Evolutionary conservation across 306 rosid species (phyloP), one percentile per base, ranked within the genome.

Genomic region (Trifolium dubium): DNA sequence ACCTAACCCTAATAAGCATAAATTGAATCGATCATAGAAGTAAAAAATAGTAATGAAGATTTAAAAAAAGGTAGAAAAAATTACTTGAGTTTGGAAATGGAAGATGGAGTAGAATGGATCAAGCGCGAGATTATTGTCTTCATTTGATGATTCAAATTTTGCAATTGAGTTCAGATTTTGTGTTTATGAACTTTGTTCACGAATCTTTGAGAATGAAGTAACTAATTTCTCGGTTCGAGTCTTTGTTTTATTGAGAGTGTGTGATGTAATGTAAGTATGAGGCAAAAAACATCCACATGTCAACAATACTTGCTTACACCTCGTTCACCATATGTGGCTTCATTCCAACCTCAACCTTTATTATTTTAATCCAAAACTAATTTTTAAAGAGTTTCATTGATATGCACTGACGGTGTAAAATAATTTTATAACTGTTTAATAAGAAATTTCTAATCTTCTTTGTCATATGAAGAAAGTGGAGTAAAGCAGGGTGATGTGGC

Each of bases 101-200:
- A 85, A 64, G 93, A 60, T 6, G 65, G 79, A 39, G 79, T 72
- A 59, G 95, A 86, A 69, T 80, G 88, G 86, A 92, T 85, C 92
- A 89, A 79, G 59, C 92, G 93, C 80, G 90, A 88, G 14, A 86
- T 19, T 8, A 84, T 28, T 13, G 93, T 77, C 85, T 85, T 92
- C 97, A 92, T 92, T 82, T 72, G 72, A 77, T 5, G 41, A 29
- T 64, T 28, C 14, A 71, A 5, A 37, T n/a, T 62, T n/a, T 62
- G 19, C n/a, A 74, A 71, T 64, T 47, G 28, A 29, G 13, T 23
- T 31, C 5, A 14, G 39, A 14, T 37, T 5, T 44, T 47, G 2
- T 2, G 31, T 55, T 71, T 65, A 8, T 2, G 5, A 72, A 51
- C 40, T 72, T 71, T 64, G 14, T 55, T 41, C 4, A 17, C 8